Base-by-base conservation (phyloP, 2,329 filamentous ascomycete genomes). In the Fusarium avenaceum region DNA sequence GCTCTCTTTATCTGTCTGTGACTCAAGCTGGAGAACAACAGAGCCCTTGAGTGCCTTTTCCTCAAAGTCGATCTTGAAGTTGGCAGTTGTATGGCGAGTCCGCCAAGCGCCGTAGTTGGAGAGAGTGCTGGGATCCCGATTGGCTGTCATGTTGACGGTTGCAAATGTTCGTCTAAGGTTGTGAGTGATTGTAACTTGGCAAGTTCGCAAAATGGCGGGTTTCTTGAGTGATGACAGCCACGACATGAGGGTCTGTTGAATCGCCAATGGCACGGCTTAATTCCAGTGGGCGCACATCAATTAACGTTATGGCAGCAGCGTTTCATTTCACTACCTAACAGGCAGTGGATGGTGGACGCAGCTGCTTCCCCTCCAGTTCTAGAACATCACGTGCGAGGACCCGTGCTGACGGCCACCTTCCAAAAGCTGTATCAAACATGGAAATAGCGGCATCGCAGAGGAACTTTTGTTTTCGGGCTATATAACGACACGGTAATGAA, bases 21-120 rank as follows among this genome's bases (percentile, higher is more conserved):
- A 93, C 79, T 93, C 90, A 42, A 98, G 83, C 72, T 88, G 88
- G 64, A 97, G 85, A 38, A 89, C 82, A 24, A 97, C 93, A 68
- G 87, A 90, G 24, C 96, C 96, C 63, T 86, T 87, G 67, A 98
- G 85, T 55, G 87, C 85, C 83, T 93, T 92, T 76, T 89, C 85
- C 63, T 91, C 87, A 78, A 98, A 99, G 75, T 97, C 89, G 72
- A 98, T 90, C 71, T 89, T 88, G 75, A 97, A 88, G 78, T 92
- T 89, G 59, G 92, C 92, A 20, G 88, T 90, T 20, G 93, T 96
- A 82, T 97, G 94, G 77, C 86, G 89, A 19, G 93, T 97, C 64
- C 88, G 85, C 89, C 93, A 97, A 57, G 91, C 89, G 79, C 92
- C 89, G 80, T 97, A 97, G 83, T 98, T 98, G 76, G 92, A 92